Evolutionary conservation across 306 rosid species (phyloP), one percentile per base, ranked within the genome.

Genomic region (Mimosa bimucronata): DNA sequence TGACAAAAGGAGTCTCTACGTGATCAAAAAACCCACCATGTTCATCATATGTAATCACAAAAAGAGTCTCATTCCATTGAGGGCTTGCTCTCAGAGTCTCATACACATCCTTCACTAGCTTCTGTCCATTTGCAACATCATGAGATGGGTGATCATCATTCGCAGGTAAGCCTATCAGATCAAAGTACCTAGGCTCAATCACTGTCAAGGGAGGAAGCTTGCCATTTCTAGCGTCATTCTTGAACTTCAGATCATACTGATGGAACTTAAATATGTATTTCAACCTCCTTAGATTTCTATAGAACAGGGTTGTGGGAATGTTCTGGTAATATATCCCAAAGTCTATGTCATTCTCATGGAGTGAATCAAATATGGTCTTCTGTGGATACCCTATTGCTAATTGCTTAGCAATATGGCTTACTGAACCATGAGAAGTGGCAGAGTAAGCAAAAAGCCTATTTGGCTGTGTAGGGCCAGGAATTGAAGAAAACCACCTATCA

Each of bases 81-180:
- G 67, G 67, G 67, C 67, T 61, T 28, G 67, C 67, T 28, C 67
- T 61, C 67, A 61, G 67, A 28, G 67, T 61, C 38, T 61, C 67
- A 61, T 61, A 61, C 9, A 61, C 67, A 34, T 61, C 38, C n/a
- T 61, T 61, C 67, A 61, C 67, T 0, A 61, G 67, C 67, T 61
- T 61, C 34, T 61, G 67, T 14, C 67, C 67, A 61, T 61, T 61
- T 61, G 67, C 67, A 12, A 66, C 98, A 90, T 95, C 98, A 86
- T 95, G 98, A 52, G 98, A 95, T 48, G 98, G 98, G 72, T 95
- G 98, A 61, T 95, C 98, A 80, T 95, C 98, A 58, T 95, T 92
- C 0, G 97, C 98, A 2, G 98, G 92, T 40, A 89, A 2, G 2
- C 96, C 98, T 26, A 58, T 83, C 12, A 95, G 87, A 72, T 95